Base-by-base conservation (phyloP, 495 filamentous ascomycete genomes). In the Penicillium arizonense region DNA sequence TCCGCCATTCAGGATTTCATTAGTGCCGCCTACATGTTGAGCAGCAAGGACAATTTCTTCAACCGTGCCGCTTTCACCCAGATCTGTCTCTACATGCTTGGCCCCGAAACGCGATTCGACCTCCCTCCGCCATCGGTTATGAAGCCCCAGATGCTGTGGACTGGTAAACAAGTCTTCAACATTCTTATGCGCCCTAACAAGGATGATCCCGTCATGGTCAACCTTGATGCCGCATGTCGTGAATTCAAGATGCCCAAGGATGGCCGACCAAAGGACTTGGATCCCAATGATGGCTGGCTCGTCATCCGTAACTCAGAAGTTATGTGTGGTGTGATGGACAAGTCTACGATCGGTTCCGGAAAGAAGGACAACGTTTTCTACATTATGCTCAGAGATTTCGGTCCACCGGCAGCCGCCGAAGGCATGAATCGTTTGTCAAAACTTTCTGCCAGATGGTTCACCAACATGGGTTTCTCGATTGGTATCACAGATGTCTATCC, bases 281-380 rank as follows among this genome's bases (percentile, higher is more conserved):
- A 89, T 58, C 78, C 80, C 4, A 87, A 96, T 56, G 94, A 98
- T 69, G 80, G 82, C 6, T 97, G 87, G 82, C 76, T 98, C 23
- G 89, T 96, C 13, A 85, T 98, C 57, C 87, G 94, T 36, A 97
- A 97, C 60, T 96, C 92, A 0, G 94, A 97, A 67, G 85, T 98
- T 53, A 97, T 98, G 91, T 97, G 94, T 62, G 94, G 94, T 59
- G 83, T 90, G 33, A 96, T 98, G 91, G 94, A 98, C 71, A 98
- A 98, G 65, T 86, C 89, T 2, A 96, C 91, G 0, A 88, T 98
- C 37, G 94, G 94, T 56, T 89, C 87, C 11, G 94, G 94, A 62
- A 97, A 97, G 75, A 98, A 98, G 67, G 92, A 96, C 66, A 96
- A 90, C 3, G 82, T 98, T 9, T 98, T 97, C 70, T 98, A 96